A percentile compares a stretch with the other conserved stretches of the same genome.
Conservation (phyloP, 495 filamentous ascomycete species). For the Neurospora sp. region DNA sequence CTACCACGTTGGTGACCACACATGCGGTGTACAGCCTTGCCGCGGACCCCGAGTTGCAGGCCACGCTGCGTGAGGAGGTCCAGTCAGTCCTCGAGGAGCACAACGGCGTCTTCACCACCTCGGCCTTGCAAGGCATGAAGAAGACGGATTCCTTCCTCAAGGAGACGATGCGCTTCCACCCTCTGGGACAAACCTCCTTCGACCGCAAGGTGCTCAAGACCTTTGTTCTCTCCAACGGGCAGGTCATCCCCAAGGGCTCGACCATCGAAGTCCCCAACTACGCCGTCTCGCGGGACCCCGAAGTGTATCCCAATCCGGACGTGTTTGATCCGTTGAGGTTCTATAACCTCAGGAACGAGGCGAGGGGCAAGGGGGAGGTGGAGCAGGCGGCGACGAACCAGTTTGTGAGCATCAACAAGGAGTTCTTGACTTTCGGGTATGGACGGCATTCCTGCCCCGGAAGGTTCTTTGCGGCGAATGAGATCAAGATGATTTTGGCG, state of each 20-base stretch:
- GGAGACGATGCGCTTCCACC: slow-evolving; percentile 23
- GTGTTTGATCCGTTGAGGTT: slow-evolving; percentile 44
- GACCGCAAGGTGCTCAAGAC: slow-evolving; percentile 27
- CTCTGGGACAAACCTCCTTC: slow-evolving; percentile 13
- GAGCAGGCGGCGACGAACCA: slow-evolving; percentile 24
- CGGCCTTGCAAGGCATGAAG: slow-evolving; percentile 24
- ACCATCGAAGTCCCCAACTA: slow-evolving; percentile 31
- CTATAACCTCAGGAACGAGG: slow-evolving; percentile 30
- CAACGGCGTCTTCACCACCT: slow-evolving; percentile 17
- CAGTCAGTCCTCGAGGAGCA: slow-evolving; percentile 17
- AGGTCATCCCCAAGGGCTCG: slow-evolving; percentile 27
- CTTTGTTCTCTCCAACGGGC: slow-evolving; percentile 34
- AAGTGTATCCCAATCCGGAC: slow-evolving; percentile 21
- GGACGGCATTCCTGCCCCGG: slow-evolving; percentile 51
- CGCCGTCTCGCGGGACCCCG: slow-evolving; percentile 20
- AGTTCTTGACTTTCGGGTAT: slow-evolving; percentile 40
- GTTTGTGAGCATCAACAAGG: slow-evolving; percentile 30
- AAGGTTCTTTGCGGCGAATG: slow-evolving; percentile 44
- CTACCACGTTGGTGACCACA: slow-evolving; percentile 8
- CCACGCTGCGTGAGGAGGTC: slow-evolving; percentile 45
- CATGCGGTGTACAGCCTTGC: slow-evolving; percentile 31
- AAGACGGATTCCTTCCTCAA: slow-evolving; percentile 28
- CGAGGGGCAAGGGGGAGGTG: slow-evolving; percentile 20
- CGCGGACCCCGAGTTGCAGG: slow-evolving; percentile 33
- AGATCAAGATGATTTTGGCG: slow-evolving; percentile 47